Evolutionary conservation across 768 basidiomycete genomes (phyloP).

Genomic region (Collybiopsis luxurians): DNA sequence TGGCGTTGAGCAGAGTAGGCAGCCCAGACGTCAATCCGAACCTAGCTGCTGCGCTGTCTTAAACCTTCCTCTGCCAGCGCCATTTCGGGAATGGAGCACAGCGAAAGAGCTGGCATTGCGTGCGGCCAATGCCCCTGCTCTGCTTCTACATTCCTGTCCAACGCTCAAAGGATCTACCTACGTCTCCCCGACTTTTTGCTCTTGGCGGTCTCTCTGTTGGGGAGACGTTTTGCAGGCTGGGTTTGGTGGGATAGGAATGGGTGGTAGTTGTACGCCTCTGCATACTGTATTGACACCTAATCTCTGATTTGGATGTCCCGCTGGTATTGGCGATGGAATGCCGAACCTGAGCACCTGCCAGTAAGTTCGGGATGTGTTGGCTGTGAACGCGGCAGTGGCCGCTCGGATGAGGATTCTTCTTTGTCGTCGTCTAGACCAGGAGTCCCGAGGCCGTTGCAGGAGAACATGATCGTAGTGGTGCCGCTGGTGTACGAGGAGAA

Average conservation of each 20-base stretch:
- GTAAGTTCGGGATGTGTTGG: constrained; percentile 6
- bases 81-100: constrained; percentile 39
- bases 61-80: constrained; percentile 50
- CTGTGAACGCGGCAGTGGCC: constrained; percentile 2
- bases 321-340: not conserved
- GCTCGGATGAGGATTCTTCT: no score
- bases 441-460: constrained; percentile 43
- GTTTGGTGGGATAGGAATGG: constrained; percentile 19
- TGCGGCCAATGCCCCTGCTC: constrained; percentile 18
- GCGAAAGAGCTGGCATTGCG: constrained; percentile 29
- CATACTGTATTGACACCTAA: constrained; percentile 84
- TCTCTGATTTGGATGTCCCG: constrained; percentile 32
- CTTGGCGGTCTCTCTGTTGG: constrained; percentile 70
- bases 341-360: not conserved
- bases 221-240: constrained; percentile 48
- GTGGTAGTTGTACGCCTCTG: constrained; percentile 76
- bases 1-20: constrained; percentile 25
- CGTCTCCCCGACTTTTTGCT: constrained; percentile 56
- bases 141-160: constrained; percentile 45
- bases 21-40: constrained; percentile 28
- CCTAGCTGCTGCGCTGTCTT: constrained; percentile 29
- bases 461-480: constrained; percentile 73
- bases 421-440: no score
- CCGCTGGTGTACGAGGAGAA: constrained; percentile 10
- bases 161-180: constrained; percentile 75